Conservation (phyloP, 2,329 filamentous ascomycete genomes). For the Nemania bipapillata region DNA sequence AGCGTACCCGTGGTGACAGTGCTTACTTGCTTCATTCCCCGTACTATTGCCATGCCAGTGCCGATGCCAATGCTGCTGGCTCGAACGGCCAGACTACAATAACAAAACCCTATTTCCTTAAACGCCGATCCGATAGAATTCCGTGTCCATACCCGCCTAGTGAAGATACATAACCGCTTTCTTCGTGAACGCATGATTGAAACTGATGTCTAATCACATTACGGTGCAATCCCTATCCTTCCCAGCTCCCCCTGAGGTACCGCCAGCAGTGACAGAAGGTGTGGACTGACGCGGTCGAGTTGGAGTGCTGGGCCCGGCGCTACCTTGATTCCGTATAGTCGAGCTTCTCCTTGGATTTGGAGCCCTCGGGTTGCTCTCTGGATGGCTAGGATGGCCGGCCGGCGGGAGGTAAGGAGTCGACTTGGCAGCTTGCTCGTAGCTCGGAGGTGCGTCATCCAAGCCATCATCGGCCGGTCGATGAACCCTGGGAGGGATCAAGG, state of each 20-base stretch:
- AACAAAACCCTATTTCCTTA: not conserved
- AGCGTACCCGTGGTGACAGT: not conserved
- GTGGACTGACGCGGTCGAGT: constrained; percentile 55
- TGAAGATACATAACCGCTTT: constrained; percentile 22
- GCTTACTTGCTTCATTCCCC: not conserved
- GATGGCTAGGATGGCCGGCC: constrained; percentile 62
- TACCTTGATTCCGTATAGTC: constrained; percentile 30
- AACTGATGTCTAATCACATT: constrained; percentile 42
- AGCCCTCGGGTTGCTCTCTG: constrained; percentile 54
- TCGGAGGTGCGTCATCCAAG: constrained; percentile 65
- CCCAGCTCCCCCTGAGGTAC: constrained; percentile 27
- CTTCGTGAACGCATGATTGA: constrained; percentile 5
- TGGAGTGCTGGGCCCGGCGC: constrained; percentile 42
- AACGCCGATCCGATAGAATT: constrained; percentile 30
- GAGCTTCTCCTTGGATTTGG: constrained; percentile 41
- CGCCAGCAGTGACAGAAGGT: constrained; percentile 36
- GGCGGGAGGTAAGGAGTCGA: constrained; percentile 64
- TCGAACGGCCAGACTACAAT: not conserved
- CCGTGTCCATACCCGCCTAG: constrained; percentile 13
- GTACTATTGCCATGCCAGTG: not conserved
- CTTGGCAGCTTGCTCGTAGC: constrained; percentile 68
- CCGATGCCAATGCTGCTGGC: constrained; percentile 16
- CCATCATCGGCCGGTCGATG: constrained; percentile 55
- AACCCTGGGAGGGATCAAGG: constrained; percentile 59
- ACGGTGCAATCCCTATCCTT: constrained; percentile 49